Conservation (phyloP, 2,329 filamentous ascomycete species). For the Pochonia chlamydosporia region DNA sequence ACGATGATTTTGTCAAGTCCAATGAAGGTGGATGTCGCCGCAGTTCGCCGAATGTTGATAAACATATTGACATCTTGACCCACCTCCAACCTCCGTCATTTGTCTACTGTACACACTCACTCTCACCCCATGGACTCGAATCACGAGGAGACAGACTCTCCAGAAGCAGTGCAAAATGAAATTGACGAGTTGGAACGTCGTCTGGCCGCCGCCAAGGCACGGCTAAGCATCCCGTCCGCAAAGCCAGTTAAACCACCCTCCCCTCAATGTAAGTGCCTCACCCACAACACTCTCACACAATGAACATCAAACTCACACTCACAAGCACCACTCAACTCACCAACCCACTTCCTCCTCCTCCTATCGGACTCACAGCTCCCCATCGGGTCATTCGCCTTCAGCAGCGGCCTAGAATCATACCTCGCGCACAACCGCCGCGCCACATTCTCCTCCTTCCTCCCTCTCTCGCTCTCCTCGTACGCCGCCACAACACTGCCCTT, state of each 20-base stretch:
- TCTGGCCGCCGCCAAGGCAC: constrained; percentile 39
- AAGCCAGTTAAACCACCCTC: not conserved
- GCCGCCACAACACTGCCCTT: constrained; percentile 71
- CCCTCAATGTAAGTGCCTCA: not conserved
- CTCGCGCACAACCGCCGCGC: constrained; percentile 54
- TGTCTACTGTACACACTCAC: constrained; percentile 2
- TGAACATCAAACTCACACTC: not conserved
- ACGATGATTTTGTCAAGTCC: no score
- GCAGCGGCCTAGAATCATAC: constrained; percentile 75
- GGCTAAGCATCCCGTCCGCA: constrained; percentile 22
- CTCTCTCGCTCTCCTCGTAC: constrained; percentile 64
- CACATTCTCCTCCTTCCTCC: constrained; percentile 60
- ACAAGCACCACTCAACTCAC: constrained; percentile 10
- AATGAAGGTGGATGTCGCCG: not conserved
- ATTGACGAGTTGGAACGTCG: constrained; percentile 52
- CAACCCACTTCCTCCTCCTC: constrained; percentile 63
- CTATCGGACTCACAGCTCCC: constrained; percentile 78
- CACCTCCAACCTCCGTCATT: not conserved
- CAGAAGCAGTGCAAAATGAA: constrained; percentile 41
- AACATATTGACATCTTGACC: not conserved
- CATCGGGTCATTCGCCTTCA: constrained; percentile 82
- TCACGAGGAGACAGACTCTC: constrained; percentile 13
- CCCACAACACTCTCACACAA: not conserved
- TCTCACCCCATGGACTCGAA: constrained; percentile 22
- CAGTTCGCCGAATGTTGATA: not conserved